Evolutionary conservation across 2,329 filamentous ascomycete species (phyloP), one percentile per base, ranked within the genome.

Genomic region (Aspergillus hortae): DNA sequence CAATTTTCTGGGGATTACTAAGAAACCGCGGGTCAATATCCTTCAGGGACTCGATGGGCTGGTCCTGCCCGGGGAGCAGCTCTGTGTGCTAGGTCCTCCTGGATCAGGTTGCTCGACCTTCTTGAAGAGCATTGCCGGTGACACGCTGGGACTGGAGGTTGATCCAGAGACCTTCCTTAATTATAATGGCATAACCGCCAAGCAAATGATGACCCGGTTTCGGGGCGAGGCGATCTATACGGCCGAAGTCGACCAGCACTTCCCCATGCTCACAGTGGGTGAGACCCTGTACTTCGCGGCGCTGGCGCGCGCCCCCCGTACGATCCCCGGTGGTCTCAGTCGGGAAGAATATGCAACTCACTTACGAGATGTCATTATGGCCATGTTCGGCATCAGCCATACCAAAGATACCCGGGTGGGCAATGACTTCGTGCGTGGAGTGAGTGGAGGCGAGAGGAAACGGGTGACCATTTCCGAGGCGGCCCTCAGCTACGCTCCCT

Each of bases 101-200:
- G 46, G 46, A 4, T 48, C 46, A 40, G 70, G 70, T 46, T 95
- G 89, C 71, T 89, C 87, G n/a, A 94, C 90, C 1, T 85, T 92
- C 57, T 76, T 95, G 55, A 92, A 92, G 77, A 89, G 88, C 0
- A 82, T 94, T 59, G 82, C 88, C 4, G 89, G 89, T 57, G 88
- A 92, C 70, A 88, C 86, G 41, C 85, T 90, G 59, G 89, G 89
- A 49, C 85, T 92, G 63, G 82, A 80, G 56, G 76, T 92, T 21
- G 86, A 89, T 46, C 73, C 85, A 2, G 72, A 75, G 10, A 85
- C 88, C 0, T 82, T 87, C 53, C 82, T 94, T 68, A 92, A 92
- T 74, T 94, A 92, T 65, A 87, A 92, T 56, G 70, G 67, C 51
- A 62, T 64, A 62, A 74, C 6, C 89, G 90, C 71, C 83, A 87